Base-by-base conservation (phyloP, 2,329 filamentous ascomycete species). In the Fusarium siculi region DNA sequence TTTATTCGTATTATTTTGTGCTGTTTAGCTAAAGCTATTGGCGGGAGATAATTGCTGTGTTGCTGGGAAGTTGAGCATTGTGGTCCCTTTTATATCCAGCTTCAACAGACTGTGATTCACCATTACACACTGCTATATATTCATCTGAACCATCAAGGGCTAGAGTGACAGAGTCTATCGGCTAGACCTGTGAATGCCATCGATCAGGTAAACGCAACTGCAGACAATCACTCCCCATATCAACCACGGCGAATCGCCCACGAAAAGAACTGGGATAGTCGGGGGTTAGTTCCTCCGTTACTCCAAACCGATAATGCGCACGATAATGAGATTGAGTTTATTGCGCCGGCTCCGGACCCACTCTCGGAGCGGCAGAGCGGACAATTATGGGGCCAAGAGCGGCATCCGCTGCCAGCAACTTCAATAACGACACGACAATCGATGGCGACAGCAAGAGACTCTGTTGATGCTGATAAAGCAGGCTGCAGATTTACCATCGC, bases 391-490 rank as follows among this genome's bases (percentile, higher is more conserved):
- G 25, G n/a, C 30, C 50, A 50, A 15, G 42, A 49, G 50, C 63
- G 49, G 30, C n/a, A 43, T 49, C 28, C 21, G n/a, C n/a, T 49
- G 5, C 36, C 23, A 19, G 14, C 11, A n/a, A 25, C 40, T 23
- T 46, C 30, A 39, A 52, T 34, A 66, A 66, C 39, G 49, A 37
- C 61, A 25, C 36, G 4, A n/a, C 19, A 9, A 44, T 28, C n/a
- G 23, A 58, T 30, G 10, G 32, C 19, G 18, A 34, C 9, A 58
- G 19, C 15, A 10, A 19, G 12, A 16, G 32, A 9, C 18, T 39
- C n/a, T 15, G 21, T 12, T 43, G 0, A 23, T 44, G 47, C 52
- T 69, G 65, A 69, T 65, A 69, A 65, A 69, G 36, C 50, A 42
- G 16, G 9, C 34, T 50, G 32, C 62, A 50, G 44, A 37, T 39